Base-by-base conservation (phyloP, 306 rosid genomes). In the Prunus davidiana region DNA sequence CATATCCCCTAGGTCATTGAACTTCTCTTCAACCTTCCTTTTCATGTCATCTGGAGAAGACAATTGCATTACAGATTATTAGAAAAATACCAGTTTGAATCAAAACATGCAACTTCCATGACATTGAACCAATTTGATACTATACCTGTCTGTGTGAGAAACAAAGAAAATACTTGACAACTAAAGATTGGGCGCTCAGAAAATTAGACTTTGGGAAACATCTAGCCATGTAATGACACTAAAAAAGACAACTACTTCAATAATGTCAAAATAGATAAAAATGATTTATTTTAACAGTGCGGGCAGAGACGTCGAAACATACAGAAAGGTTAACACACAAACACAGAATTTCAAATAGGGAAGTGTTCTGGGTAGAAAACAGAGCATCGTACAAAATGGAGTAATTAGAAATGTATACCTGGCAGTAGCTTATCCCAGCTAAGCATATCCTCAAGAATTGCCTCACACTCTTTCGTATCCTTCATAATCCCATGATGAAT, bases 1-100 rank as follows among this genome's bases (percentile, higher is more conserved):
- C 96, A 84, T 89, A 79, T 92, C 99, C 75, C 97, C 97, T 8
- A 92, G 86, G 81, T 86, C 96, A 82, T 90, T 84, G 82, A 88
- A 95, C 76, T 86, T 90, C 51, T 57, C 69, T 60, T 95, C 97
- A 66, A 95, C 96, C 83, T 88, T 88, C 80, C 79, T 72, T 82
- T 92, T 95, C 76, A 91, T 88, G 8, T 88, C 91, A 67, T 89
- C 99, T 91, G 82, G 45, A 71, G 14, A 78, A 71, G 63, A 51
- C 51, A 69, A 82, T 74, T 58, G 69, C 65, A 57, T 28, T 24
- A 9, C 24, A 30, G 45, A 72, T 76, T 52, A 78, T 49, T 68
- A 45, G 72, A 69, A 51, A 82, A 49, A 69, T 43, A 19, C 24
- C 10, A 52, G 20, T 57, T 50, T 14, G 13, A 52, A 22, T 54